Percentiles rank a stretch among this genome's conserved stretches.
Evolutionary conservation across 306 rosid genomes (phyloP).

Genomic region (Fragaria nilgerrensis): DNA sequence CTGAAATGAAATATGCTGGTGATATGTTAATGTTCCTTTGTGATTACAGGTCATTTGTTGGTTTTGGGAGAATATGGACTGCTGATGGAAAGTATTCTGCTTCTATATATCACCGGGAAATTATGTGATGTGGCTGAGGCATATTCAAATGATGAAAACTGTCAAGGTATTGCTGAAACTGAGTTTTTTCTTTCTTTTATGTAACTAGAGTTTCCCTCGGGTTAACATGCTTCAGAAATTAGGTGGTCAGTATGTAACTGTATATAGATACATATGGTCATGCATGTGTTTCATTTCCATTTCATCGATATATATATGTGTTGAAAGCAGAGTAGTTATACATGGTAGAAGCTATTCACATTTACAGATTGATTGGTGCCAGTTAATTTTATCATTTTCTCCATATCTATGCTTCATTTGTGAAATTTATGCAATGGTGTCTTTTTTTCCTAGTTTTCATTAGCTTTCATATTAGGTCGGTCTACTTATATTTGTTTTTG

Average conservation of each 20-base stretch:
- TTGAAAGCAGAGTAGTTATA: not conserved
- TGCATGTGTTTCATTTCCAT: not conserved
- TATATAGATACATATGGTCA: not conserved
- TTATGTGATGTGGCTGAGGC: slow-evolving; percentile 93
- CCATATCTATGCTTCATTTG: not conserved
- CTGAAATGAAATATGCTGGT: slow-evolving; percentile 16
- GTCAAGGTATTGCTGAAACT: slow-evolving; percentile 60
- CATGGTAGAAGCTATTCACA: not conserved
- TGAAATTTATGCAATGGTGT: not conserved
- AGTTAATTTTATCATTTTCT: not conserved
- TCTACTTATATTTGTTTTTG: not conserved
- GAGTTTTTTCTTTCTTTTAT: not conserved
- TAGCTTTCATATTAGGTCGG: not conserved
- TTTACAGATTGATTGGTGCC: not conserved
- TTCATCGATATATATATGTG: not conserved
- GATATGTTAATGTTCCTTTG: slow-evolving; percentile 26
- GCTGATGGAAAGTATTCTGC: slow-evolving; percentile 83
- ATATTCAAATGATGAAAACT: slow-evolving; percentile 83
- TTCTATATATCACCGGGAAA: slow-evolving; percentile 79
- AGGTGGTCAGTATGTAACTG: not conserved
- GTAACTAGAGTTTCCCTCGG: not conserved
- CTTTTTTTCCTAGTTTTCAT: not conserved
- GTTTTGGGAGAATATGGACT: slow-evolving; percentile 96
- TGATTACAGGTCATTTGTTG: slow-evolving; percentile 93
- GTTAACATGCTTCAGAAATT: not conserved